A percentile compares a stretch with the other conserved stretches of the same genome.
Conservation (phyloP, 1,284 basidiomycete species). For the Pseudomicrostroma phylloplanum region DNA sequence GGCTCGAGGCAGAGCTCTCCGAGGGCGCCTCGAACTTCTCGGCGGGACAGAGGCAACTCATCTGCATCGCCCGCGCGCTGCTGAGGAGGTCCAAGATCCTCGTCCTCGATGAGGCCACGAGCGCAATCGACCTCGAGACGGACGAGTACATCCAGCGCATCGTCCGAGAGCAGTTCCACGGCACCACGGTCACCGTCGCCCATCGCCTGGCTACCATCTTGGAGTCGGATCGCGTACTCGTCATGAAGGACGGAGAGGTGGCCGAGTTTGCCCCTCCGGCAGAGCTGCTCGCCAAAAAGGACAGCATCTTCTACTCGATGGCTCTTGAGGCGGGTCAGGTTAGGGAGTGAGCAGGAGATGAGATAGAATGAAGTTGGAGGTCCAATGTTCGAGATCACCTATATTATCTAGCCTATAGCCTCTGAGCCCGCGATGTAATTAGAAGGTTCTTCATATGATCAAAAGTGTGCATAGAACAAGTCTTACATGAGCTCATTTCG, state of each 20-base stretch:
- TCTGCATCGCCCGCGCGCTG: conserved; percentile 51
- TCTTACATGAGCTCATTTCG: too few relatives aligned
- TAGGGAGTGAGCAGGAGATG: conserved; percentile 1
- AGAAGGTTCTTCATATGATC: too few relatives aligned
- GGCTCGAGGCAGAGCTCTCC: conserved; percentile 67
- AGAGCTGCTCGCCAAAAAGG: conserved; percentile 59
- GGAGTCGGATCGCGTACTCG: conserved; percentile 74
- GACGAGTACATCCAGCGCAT: conserved; percentile 77
- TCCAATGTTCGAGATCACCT: too few relatives aligned
- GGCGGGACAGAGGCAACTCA: conserved; percentile 65
- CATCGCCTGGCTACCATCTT: conserved; percentile 87
- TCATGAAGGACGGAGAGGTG: conserved; percentile 71
- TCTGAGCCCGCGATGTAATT: too few relatives aligned
- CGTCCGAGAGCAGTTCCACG: conserved; percentile 58
- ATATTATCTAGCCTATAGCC: too few relatives aligned
- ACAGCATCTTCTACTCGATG: conserved; percentile 49
- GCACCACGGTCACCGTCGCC: conserved; percentile 55
- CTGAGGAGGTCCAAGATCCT: conserved; percentile 65
- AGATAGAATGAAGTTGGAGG: too few relatives aligned
- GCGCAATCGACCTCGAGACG: conserved; percentile 71
- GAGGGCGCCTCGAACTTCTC: conserved; percentile 76
- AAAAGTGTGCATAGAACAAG: too few relatives aligned
- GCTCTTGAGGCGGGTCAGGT: conserved; percentile 46
- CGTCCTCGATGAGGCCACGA: conserved; percentile 76
- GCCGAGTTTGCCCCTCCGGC: conserved; percentile 69